phyloP scores from a whole-genome alignment of 371 early-diverging fungal genomes.

The Fennellomyces sp. region DNA sequence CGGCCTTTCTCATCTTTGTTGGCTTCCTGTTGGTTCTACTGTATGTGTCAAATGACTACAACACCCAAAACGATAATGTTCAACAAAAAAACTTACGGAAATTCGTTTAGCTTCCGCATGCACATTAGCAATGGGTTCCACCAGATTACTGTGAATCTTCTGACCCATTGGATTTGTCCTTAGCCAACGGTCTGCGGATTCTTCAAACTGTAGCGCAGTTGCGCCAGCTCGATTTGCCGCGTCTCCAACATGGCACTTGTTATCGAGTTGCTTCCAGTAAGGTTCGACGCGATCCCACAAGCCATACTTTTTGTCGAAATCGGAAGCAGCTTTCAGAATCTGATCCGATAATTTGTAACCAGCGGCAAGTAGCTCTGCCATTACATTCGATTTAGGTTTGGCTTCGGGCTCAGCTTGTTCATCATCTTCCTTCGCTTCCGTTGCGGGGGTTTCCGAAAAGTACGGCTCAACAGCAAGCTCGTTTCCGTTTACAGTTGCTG shows the following conservation, averaged over 20 bases:
- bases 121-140: constrained; percentile 47
- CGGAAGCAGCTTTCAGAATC: constrained; percentile 55
- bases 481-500: constrained; percentile 55
- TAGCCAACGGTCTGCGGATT: constrained; percentile 34
- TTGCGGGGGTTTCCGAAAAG: constrained; percentile 23
- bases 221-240: constrained; percentile 34
- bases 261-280: constrained; percentile 41
- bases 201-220: constrained; percentile 18
- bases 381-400: constrained; percentile 53
- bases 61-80: background rate
- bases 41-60: background rate
- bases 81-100: constrained; percentile 25
- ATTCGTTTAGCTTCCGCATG: constrained; percentile 57
- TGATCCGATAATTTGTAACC: constrained; percentile 55
- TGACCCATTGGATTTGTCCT: constrained; percentile 51
- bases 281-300: constrained; percentile 31
- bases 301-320: constrained; percentile 53
- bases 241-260: constrained; percentile 45
- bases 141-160: constrained; percentile 40
- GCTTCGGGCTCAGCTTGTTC: constrained; percentile 34
- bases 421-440: constrained; percentile 1
- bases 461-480: constrained; percentile 55
- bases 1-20: too few species aligned
- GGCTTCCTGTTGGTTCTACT: too few species aligned
- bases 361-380: constrained; percentile 62